Conservation (phyloP, 2,329 filamentous ascomycete genomes). For the Nigrospora oryzae region DNA sequence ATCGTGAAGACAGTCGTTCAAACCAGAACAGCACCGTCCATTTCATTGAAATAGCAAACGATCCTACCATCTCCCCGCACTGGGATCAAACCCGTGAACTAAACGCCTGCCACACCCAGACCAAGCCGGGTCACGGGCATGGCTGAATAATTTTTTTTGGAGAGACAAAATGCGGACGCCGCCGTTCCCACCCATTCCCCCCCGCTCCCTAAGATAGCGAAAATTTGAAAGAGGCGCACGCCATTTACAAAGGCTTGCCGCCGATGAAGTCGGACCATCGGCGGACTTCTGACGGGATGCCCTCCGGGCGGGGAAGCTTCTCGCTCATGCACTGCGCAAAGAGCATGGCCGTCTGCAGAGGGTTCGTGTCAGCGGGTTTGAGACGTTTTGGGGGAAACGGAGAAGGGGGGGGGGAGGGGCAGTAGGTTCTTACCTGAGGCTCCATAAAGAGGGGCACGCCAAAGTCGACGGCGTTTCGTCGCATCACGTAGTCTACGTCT, state of each 20-base stretch:
- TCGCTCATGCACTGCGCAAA: slow-evolving; percentile 96
- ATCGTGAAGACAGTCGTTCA: too few species aligned
- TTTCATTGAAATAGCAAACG: too few species aligned
- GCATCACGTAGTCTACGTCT: slow-evolving; percentile 97
- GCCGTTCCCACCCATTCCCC: too few species aligned
- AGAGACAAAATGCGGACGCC: too few species aligned
- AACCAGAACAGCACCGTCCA: too few species aligned
- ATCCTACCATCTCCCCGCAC: too few species aligned
- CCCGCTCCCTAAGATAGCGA: too few species aligned
- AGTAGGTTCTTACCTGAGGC: slow-evolving; percentile 67
- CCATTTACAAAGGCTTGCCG: slow-evolving; percentile 62
- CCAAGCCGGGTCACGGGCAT: too few species aligned
- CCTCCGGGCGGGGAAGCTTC: slow-evolving; percentile 83
- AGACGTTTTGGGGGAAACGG: neutral
- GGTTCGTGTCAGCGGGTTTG: neutral
- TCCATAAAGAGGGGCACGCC: slow-evolving; percentile 98
- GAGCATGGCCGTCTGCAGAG: slow-evolving; percentile 74
- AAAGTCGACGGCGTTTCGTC: slow-evolving; percentile 96
- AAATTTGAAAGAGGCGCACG: too few species aligned
- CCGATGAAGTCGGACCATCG: slow-evolving; percentile 95
- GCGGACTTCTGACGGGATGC: slow-evolving; percentile 84
- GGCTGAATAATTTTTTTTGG: too few species aligned
- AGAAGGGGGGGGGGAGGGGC: neutral
- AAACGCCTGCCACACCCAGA: too few species aligned
- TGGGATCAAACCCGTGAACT: too few species aligned